phyloP scores from a whole-genome alignment of 176 grass and related monocot species.

The Triticum urartu region DNA sequence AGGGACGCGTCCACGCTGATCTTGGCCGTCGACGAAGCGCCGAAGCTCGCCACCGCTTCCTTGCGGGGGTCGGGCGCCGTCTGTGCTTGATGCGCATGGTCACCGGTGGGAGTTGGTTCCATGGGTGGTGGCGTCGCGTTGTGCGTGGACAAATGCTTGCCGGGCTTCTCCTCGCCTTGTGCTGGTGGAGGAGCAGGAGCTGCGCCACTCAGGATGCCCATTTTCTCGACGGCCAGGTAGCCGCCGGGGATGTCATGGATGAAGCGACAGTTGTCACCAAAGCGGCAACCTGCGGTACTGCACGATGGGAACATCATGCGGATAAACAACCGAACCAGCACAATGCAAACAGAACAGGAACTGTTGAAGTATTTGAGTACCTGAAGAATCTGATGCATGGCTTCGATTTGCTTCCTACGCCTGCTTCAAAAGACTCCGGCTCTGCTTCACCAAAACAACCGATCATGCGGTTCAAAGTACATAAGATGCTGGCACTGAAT shows the following conservation, averaged over 20 bases:
- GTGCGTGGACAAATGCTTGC: neutral
- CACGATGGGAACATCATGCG: neutral
- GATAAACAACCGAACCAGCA: neutral
- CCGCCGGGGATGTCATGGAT: neutral
- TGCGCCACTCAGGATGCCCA: neutral
- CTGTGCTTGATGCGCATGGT: neutral
- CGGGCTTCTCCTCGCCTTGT: neutral
- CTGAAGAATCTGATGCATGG: constrained; percentile 69
- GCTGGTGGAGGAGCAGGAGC: neutral
- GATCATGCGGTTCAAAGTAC: constrained; percentile 5
- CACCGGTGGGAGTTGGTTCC: neutral
- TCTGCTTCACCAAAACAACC: constrained; percentile 63
- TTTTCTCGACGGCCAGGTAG: neutral
- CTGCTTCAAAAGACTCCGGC: constrained; percentile 54
- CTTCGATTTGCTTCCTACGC: constrained; percentile 91
- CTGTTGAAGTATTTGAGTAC: neutral
- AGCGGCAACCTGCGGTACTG: constrained; percentile 71
- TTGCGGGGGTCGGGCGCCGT: neutral
- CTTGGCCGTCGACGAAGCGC: constrained; percentile 72
- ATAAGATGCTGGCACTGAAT: no score
- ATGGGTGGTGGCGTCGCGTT: no score
- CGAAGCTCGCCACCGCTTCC: constrained; percentile 53
- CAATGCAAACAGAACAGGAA: neutral
- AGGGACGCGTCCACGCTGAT: constrained; percentile 73
- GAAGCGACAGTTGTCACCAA: constrained; percentile 71